phyloP scores from a whole-genome alignment of 148 eudicot species.

The Nepenthes mirabilis region DNA sequence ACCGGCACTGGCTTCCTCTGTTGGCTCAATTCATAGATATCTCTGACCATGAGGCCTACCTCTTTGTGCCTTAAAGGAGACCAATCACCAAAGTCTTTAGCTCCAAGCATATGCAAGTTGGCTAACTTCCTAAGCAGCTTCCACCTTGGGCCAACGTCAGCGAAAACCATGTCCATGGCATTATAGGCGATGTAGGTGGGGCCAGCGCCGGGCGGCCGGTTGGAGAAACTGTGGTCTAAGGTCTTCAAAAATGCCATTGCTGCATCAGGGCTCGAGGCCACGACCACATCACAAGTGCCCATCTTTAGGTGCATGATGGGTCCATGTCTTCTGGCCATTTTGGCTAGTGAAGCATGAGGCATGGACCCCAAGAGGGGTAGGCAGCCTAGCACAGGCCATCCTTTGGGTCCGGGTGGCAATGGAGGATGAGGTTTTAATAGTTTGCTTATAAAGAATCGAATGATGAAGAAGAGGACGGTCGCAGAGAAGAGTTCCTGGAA shows the following conservation, averaged over 20 bases:
- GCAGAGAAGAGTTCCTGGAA: slow-evolving; percentile 1
- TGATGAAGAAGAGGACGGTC: not conserved
- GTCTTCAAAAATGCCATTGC: slow-evolving; percentile 31
- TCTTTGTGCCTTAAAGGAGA: not conserved
- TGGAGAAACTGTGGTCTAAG: slow-evolving; percentile 20
- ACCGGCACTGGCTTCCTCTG: not conserved
- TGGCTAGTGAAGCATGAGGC: slow-evolving; percentile 22
- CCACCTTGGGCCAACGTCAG: slow-evolving; percentile 9
- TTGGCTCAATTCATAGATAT: not conserved
- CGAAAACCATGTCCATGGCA: slow-evolving; percentile 10
- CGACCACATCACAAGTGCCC: slow-evolving; percentile 18
- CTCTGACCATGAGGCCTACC: slow-evolving; percentile 2
- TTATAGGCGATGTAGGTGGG: slow-evolving; percentile 10
- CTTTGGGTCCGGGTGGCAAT: slow-evolving; percentile 24
- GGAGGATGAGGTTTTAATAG: not conserved
- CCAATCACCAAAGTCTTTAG: slow-evolving; percentile 3
- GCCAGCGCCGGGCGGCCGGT: slow-evolving; percentile 16
- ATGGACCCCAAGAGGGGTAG: slow-evolving; percentile 24
- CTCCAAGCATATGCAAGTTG: slow-evolving; percentile 6
- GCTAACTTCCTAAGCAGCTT: slow-evolving; percentile 3
- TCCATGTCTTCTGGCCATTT: slow-evolving; percentile 21
- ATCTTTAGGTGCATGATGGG: slow-evolving; percentile 30
- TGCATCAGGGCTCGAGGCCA: slow-evolving; percentile 26
- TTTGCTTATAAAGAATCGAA: not conserved
- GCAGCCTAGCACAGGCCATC: slow-evolving; percentile 19